Evolutionary conservation across 331 rosid species (phyloP).

Genomic region (Spiraea crenata): DNA sequence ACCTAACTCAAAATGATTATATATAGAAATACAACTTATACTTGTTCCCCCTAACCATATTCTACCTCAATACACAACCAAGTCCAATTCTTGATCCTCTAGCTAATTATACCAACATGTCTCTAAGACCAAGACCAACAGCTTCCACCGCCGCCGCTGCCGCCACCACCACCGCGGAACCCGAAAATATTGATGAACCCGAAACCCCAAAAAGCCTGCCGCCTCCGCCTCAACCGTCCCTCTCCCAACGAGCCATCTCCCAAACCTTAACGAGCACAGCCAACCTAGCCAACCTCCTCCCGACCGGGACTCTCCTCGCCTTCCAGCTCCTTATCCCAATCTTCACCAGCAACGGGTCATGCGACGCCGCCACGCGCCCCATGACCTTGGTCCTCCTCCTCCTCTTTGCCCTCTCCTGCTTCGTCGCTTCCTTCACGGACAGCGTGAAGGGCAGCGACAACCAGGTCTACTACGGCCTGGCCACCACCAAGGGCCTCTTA

Average conservation of each 20-base stretch:
- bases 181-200: background rate
- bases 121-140: conserved; percentile 35
- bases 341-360: conserved; percentile 63
- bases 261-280: conserved; percentile 52
- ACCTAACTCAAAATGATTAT: background rate
- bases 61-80: too few relatives aligned
- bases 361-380: conserved; percentile 48
- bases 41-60: background rate
- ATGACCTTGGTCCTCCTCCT: conserved; percentile 36
- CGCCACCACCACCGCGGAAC: background rate
- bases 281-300: conserved; percentile 69
- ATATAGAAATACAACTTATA: background rate
- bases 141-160: background rate
- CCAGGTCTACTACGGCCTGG: conserved; percentile 55
- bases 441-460: conserved; percentile 45
- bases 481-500: conserved; percentile 54
- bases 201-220: background rate
- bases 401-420: conserved; percentile 48
- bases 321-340: conserved; percentile 63
- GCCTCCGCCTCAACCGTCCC: background rate
- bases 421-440: conserved; percentile 62
- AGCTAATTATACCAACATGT: conserved; percentile 17
- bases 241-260: conserved; percentile 38
- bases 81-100: too few relatives aligned
- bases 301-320: conserved; percentile 66